Evolutionary conservation across 441 rosid genomes (phyloP).

Genomic region (Rhodomyrtus psidioides): DNA sequence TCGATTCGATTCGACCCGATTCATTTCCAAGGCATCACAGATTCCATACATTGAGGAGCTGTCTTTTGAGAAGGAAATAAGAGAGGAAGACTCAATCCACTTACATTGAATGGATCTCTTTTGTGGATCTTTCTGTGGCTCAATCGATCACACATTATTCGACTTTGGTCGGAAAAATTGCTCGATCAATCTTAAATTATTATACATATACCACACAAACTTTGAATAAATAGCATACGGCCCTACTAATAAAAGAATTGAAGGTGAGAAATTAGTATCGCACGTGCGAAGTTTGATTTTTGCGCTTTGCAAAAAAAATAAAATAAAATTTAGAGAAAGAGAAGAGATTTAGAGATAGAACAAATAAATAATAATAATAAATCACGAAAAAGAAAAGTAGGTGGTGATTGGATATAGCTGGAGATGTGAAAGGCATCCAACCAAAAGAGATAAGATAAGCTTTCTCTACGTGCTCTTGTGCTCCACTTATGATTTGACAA

Average conservation of each 20-base stretch:
- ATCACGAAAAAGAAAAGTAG: background rate
- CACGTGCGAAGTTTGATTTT: no score
- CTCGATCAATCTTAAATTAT: no score
- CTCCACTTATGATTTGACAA: background rate
- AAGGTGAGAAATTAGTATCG: no score
- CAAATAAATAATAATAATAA: background rate
- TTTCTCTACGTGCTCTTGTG: background rate
- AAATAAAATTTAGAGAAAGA: no score
- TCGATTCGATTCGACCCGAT: background rate
- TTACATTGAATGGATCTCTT: background rate
- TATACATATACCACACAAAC: background rate
- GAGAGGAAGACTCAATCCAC: background rate
- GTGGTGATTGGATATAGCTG: background rate
- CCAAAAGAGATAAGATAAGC: background rate
- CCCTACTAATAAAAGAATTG: no score
- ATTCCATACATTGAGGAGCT: no score
- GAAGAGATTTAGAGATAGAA: no score
- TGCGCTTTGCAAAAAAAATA: no score
- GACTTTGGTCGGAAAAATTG: background rate
- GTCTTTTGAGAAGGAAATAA: background rate
- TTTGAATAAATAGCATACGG: background rate
- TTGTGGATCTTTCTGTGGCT: background rate
- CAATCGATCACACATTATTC: background rate
- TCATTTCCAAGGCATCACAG: no score
- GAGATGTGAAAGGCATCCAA: background rate